Evolutionary conservation across 176 grass and related monocot species (phyloP).

Genomic region (Aechmea fasciata): DNA sequence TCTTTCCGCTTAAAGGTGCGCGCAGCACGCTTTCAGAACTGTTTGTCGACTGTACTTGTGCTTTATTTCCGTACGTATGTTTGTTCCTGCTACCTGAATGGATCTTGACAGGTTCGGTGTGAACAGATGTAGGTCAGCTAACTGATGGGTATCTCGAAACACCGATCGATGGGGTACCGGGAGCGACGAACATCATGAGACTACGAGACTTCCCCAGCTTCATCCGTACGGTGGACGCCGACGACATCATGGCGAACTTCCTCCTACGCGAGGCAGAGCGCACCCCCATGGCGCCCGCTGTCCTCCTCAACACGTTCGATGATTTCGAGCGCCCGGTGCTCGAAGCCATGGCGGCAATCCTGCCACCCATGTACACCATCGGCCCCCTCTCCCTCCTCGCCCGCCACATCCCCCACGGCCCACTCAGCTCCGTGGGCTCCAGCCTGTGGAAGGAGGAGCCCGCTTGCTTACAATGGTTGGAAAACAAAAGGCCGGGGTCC

Average conservation of each 20-base stretch:
- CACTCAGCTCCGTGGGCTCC: background rate
- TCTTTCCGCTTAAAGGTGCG: background rate
- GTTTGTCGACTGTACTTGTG: no score
- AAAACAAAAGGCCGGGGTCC: background rate
- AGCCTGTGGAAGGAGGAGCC: constrained; percentile 8
- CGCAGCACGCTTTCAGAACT: background rate
- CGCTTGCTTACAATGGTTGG: background rate
- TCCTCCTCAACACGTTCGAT: constrained; percentile 13
- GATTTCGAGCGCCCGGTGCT: constrained; percentile 1
- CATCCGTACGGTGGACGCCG: background rate
- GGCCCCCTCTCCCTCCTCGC: background rate
- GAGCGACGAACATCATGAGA: constrained; percentile 9
- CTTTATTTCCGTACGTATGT: background rate
- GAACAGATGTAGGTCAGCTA: background rate
- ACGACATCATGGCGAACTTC: constrained; percentile 4
- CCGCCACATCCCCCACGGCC: background rate
- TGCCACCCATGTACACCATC: constrained; percentile 8
- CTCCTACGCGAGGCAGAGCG: background rate
- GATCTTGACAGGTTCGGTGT: background rate
- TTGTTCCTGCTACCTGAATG: no score
- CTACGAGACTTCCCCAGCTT: constrained; percentile 8
- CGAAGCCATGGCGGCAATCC: background rate
- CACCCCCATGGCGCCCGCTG: background rate
- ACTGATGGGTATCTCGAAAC: constrained; percentile 13
- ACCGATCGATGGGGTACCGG: background rate